Base-by-base conservation (phyloP, 1,139 yeast genomes). In the Nematodospora anomalae region DNA sequence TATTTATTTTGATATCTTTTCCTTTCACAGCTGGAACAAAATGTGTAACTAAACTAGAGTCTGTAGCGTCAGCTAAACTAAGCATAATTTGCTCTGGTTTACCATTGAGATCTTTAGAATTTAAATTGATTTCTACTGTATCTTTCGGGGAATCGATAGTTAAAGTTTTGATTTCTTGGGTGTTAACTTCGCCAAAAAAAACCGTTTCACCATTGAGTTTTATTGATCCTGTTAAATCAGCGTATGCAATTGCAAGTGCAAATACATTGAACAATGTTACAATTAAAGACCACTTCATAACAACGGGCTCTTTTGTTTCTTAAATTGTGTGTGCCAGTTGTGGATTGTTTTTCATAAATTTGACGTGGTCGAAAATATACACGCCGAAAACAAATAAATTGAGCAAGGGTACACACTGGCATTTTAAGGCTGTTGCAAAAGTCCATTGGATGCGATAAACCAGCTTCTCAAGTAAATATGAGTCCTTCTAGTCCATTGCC, bases 131-230 rank as follows among this genome's bases (percentile, higher is more conserved):
- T 24, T 56, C 55, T 30, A 70, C 43, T 34, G 49, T 53, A 40
- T 68, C 74, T 43, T 59, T 64, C 21, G 63, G 55, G 3, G 61
- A 44, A 16, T 62, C 64, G 32, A 70, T 40, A 3, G 55, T 30
- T 33, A 69, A 51, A 38, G 49, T 61, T 41, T 58, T 62, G 38
- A 66, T 52, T 44, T 62, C 67, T 37, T 54, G 63, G 11, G 73
- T 66, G 38, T 57, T 55, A 32, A 66, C 42, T 45, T 67, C 73
- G 3, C 73, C 74, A 41, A 59, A 54, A 25, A 55, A 50, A 27
- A 64, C 51, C 10, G 46, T 35, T 14, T 55, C 43, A 18, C 51
- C 54, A 30, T 58, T 60, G 29, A 64, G 55, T 26, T 50, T 52
- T 26, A 67, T 51, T 6, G 54, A 42, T 3, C 71, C 73, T 33